Conservation (phyloP, 208 protist genomes). For the Leptomonas pyrrhocoris region DNA sequence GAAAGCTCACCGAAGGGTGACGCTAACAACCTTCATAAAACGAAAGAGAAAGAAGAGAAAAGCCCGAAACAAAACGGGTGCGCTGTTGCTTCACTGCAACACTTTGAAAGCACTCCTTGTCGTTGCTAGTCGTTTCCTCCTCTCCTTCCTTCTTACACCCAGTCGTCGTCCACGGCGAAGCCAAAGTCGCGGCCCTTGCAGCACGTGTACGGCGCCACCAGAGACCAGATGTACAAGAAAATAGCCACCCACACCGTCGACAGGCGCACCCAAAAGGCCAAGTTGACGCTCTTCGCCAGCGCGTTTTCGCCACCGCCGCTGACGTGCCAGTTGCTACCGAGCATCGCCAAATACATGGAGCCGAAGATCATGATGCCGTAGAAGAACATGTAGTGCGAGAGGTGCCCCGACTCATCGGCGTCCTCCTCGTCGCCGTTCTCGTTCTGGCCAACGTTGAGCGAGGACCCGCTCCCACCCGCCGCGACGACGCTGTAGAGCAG, state of each 20-base stretch:
- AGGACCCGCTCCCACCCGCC: constrained; percentile 61
- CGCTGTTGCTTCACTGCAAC: not conserved
- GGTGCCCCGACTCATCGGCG: constrained; percentile 74
- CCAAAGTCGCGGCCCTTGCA: constrained; percentile 89
- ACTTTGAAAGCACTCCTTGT: not conserved
- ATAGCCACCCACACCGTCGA: constrained; percentile 84
- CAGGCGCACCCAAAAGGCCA: constrained; percentile 92
- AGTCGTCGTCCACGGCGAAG: constrained; percentile 71
- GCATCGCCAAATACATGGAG: constrained; percentile 94
- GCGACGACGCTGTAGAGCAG: constrained; percentile 81
- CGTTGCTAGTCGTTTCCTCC: not conserved
- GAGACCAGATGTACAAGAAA: constrained; percentile 91
- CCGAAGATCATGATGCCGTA: constrained; percentile 94
- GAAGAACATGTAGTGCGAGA: constrained; percentile 93
- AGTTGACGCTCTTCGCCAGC: constrained; percentile 51
- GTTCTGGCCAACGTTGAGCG: constrained; percentile 56
- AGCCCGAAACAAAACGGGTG: not conserved
- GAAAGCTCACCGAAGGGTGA: not conserved
- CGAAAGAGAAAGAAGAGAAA: not conserved
- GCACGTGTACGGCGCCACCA: constrained; percentile 91
- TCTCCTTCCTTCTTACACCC: constrained; percentile 15
- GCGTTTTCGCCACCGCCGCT: constrained; percentile 58
- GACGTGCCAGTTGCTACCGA: constrained; percentile 92
- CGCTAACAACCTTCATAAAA: not conserved
- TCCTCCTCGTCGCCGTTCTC: constrained; percentile 86